Percentiles rank a stretch among this genome's conserved stretches.
phyloP scores from a whole-genome alignment of 2,329 filamentous ascomycete genomes.

The Ophiostoma quercus region DNA sequence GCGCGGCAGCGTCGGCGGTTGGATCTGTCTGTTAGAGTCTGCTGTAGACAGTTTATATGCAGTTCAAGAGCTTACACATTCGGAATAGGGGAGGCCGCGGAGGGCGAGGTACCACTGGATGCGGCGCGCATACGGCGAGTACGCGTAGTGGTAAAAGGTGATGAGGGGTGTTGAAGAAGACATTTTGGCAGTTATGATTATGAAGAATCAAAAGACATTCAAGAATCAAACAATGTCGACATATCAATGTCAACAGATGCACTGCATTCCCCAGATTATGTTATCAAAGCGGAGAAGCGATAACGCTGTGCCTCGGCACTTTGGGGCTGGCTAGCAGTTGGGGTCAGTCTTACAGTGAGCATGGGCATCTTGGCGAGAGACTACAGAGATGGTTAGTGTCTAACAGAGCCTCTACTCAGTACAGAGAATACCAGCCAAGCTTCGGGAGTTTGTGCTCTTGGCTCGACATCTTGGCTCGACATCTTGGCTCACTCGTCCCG shows the following conservation, averaged over 20 bases:
- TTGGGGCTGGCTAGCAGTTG: not conserved
- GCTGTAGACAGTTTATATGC: too few species aligned
- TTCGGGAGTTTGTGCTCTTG: not conserved
- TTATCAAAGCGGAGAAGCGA: slow-evolving; percentile 10
- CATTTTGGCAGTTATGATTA: slow-evolving; percentile 17
- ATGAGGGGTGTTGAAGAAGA: slow-evolving; percentile 35
- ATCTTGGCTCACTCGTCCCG: not conserved
- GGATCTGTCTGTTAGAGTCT: too few species aligned
- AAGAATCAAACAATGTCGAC: too few species aligned
- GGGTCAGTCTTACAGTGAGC: too few species aligned
- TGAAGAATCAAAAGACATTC: too few species aligned
- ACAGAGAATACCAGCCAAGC: not conserved
- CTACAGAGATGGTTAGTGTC: not conserved
- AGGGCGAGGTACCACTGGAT: slow-evolving; percentile 64
- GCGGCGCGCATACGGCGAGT: slow-evolving; percentile 59
- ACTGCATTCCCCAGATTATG: not conserved
- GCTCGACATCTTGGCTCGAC: not conserved
- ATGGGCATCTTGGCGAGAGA: slow-evolving; percentile 4
- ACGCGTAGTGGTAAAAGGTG: slow-evolving; percentile 61
- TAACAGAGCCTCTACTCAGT: not conserved
- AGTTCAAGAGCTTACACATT: too few species aligned
- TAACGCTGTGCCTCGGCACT: not conserved
- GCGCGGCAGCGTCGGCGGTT: slow-evolving; percentile 62
- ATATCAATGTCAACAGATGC: not conserved
- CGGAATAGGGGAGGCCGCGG: slow-evolving; percentile 57